Evolutionary conservation across 306 rosid genomes (phyloP), one percentile per base, ranked within the genome.

Genomic region (Chamaecrista fasciculata): DNA sequence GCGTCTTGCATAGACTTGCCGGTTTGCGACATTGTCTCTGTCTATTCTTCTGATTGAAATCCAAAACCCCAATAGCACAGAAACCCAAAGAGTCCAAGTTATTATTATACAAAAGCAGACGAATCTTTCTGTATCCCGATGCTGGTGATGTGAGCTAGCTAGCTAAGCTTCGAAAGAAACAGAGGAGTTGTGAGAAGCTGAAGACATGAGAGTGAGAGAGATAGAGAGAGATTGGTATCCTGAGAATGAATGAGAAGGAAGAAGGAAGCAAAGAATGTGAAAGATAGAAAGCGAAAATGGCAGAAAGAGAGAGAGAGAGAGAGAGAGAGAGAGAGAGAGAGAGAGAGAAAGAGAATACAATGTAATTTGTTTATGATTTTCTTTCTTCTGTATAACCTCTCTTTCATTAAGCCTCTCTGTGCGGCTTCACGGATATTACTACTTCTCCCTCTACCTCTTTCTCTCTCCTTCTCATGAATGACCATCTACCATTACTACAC

Each of bases 1-100:
- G 29, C 73, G 66, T 85, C 82, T 37, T 71, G 94, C 58, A 74
- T 25, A 23, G 94, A 76, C 52, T 89, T 86, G 24, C 75, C 72
- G 42, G 76, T n/a, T 10, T 62, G 79, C 44, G 89, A 86, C 86
- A 83, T 82, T 73, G n/a, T 53, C 16, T 44, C 4, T 1, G n/a
- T 64, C 51, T 16, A 11, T 15, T 12, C 5, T 57, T 11, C 7
- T 18, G 65, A 64, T 57, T 48, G 50, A 36, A 60, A 60, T 63
- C 2, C 40, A 23, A 14, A 56, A 51, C 60, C 4, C 26, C 16
- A 7, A 46, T 31, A 21, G 5, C 33, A 8, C 6, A 3, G 19
- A 36, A 15, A 40, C 53, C 14, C 21, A 0, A 37, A 16, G 6
- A 39, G 65, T 3, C 26, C 0, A 10, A 16, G 23, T 8, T 56